Percentiles rank a stretch among this genome's conserved stretches.
phyloP scores from a whole-genome alignment of 73 alveolate species.

The Paramecium bursaria region DNA sequence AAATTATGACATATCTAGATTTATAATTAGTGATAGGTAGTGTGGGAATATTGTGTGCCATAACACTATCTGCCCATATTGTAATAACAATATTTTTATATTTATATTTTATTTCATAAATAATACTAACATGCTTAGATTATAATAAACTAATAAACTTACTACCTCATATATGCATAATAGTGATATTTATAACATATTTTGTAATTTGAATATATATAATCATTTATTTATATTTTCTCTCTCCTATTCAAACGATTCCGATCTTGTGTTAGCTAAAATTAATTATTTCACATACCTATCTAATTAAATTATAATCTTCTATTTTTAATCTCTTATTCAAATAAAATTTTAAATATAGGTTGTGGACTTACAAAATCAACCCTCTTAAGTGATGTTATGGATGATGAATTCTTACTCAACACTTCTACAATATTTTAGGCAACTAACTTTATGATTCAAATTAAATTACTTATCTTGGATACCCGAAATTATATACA shows the following conservation, averaged over 20 bases:
- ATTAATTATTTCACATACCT: background rate
- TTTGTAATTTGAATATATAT: background rate
- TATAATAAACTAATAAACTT: background rate
- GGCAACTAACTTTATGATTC: too few species aligned
- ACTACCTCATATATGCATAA: constrained; percentile 3
- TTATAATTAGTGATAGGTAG: background rate
- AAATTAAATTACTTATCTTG: constrained; percentile 48
- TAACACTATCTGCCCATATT: constrained; percentile 3
- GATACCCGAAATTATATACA: constrained; percentile 17
- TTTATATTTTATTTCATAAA: background rate
- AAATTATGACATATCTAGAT: background rate
- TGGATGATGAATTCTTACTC: too few species aligned
- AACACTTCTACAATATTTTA: too few species aligned
- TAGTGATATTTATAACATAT: constrained; percentile 45
- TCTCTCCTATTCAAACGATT: background rate
- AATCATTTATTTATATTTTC: too few species aligned
- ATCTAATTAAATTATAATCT: too few species aligned
- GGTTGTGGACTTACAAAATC: background rate
- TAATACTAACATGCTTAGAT: background rate
- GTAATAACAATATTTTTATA: background rate
- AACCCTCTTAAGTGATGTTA: too few species aligned
- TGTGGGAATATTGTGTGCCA: background rate
- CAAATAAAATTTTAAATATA: too few species aligned
- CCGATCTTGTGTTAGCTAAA: background rate
- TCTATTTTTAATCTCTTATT: too few species aligned